These are phyloP conservation scores for Trichosporon ovoides DNA, from an alignment of 1,284 basidiomycete genomes.

Conservation along the genomic window DNA sequence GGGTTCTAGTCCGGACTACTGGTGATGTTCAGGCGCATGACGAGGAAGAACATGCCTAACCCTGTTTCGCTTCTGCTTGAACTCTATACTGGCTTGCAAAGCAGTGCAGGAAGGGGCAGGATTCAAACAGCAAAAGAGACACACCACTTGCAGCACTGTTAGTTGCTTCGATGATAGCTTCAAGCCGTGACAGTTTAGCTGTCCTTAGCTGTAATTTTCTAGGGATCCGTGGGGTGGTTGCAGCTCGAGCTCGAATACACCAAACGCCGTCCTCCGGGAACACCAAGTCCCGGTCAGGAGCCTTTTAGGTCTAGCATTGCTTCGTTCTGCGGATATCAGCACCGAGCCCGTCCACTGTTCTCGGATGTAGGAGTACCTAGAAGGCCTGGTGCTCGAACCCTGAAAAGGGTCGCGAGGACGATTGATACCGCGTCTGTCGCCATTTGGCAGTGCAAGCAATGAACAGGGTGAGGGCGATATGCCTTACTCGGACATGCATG, in stretches of 20 bases:
- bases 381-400: no score
- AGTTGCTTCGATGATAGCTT: not conserved
- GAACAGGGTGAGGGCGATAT: no score
- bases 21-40: not conserved
- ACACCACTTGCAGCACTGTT: not conserved
- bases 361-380: no score
- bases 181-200: not conserved
- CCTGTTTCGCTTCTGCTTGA: slow-evolving; percentile 1
- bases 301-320: no score
- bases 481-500: no score
- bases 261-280: not conserved
- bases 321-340: no score
- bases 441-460: no score
- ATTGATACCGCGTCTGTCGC: no score
- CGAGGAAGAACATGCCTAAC: slow-evolving; percentile 4
- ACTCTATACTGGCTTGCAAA: not conserved
- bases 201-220: not conserved
- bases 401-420: no score
- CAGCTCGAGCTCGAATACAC: not conserved
- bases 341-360: no score
- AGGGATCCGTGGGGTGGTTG: not conserved
- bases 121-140: not conserved
- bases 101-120: not conserved
- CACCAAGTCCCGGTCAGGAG: not conserved
- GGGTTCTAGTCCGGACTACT: not conserved